phyloP scores from a whole-genome alignment of 805 yeast genomes.

The Metschnikowia orientalis region DNA sequence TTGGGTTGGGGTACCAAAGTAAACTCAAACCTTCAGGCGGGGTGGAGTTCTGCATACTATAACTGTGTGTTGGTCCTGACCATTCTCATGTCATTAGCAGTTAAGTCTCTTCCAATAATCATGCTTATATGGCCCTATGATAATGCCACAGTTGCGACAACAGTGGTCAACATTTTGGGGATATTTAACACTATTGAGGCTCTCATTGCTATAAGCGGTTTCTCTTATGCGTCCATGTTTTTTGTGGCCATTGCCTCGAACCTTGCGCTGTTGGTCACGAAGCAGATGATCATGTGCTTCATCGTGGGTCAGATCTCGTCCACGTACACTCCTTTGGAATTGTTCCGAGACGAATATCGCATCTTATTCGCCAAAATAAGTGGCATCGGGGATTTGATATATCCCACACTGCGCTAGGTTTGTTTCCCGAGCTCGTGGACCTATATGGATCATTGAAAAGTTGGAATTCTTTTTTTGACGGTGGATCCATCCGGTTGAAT shows the following conservation, averaged over 20 bases:
- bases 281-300: constrained; percentile 9
- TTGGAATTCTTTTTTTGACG: constrained; percentile 20
- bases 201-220: constrained; percentile 10
- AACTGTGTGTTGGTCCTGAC: constrained; percentile 58
- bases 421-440: too few relatives aligned
- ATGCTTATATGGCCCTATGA: constrained; percentile 98
- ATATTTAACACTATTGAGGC: constrained; percentile 65
- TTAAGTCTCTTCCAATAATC: constrained; percentile 81
- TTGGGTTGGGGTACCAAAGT: constrained; percentile 21
- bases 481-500: constrained; percentile 28
- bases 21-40: constrained; percentile 17
- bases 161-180: constrained; percentile 56
- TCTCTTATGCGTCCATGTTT: constrained; percentile 8
- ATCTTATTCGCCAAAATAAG: background rate
- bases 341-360: constrained; percentile 7
- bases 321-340: constrained; percentile 2
- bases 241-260: constrained; percentile 8
- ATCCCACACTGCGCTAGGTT: too few relatives aligned
- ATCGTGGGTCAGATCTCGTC: constrained; percentile 7
- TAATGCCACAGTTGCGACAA: constrained; percentile 55
- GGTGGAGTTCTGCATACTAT: constrained; percentile 32
- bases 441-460: constrained; percentile 9
- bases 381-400: constrained; percentile 1
- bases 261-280: constrained; percentile 9
- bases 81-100: constrained; percentile 68